phyloP scores from a whole-genome alignment of 1,139 yeast species.

The Lodderomyces orthopsilosis region DNA sequence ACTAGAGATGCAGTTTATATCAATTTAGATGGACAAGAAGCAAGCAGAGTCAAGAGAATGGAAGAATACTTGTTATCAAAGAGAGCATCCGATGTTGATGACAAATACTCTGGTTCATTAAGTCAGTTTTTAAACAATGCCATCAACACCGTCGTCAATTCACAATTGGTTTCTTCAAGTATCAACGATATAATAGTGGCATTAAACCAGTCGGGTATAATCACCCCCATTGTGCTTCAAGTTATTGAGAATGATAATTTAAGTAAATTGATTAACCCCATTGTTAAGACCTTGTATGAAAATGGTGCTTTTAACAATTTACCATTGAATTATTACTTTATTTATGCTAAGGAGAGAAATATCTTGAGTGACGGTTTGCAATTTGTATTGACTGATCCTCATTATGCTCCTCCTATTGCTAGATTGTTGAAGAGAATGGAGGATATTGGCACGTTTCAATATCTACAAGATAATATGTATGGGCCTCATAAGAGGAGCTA shows the following conservation, averaged over 20 bases:
- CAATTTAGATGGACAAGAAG: background rate
- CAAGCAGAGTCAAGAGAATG: background rate
- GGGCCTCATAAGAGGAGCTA: constrained; percentile 21
- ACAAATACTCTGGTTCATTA: constrained; percentile 32
- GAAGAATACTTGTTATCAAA: constrained; percentile 3
- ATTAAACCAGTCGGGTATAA: constrained; percentile 31
- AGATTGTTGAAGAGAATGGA: constrained; percentile 33
- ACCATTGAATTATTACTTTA: constrained; percentile 23
- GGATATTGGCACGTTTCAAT: constrained; percentile 29
- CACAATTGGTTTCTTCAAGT: constrained; percentile 24
- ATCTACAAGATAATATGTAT: constrained; percentile 33
- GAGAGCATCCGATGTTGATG: constrained; percentile 11
- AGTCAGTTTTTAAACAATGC: constrained; percentile 32
- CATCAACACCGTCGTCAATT: constrained; percentile 25
- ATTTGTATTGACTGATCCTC: constrained; percentile 26
- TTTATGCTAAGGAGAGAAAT: constrained; percentile 24
- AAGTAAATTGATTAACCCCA: constrained; percentile 22
- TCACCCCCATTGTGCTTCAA: constrained; percentile 28
- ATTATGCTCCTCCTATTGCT: constrained; percentile 35
- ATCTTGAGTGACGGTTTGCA: constrained; percentile 25
- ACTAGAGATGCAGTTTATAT: background rate
- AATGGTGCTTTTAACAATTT: constrained; percentile 33
- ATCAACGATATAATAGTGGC: constrained; percentile 28
- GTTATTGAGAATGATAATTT: constrained; percentile 24
- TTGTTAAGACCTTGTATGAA: constrained; percentile 28